Conservation (phyloP, 768 basidiomycete species). For the Psilocybe azurescens region DNA sequence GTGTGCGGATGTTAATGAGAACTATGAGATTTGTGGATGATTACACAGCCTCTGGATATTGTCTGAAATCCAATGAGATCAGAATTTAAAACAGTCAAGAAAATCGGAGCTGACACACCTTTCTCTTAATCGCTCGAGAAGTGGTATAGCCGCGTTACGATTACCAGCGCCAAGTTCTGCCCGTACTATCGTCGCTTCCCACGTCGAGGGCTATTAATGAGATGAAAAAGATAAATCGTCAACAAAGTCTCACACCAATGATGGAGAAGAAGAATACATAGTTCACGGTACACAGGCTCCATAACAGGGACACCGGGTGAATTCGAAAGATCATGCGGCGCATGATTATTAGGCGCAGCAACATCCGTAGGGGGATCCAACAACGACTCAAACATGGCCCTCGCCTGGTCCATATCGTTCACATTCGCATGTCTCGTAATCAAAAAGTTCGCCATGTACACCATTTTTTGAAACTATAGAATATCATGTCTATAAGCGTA, state of each 20-base stretch:
- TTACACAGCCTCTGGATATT: slow-evolving; percentile 78
- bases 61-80: slow-evolving; percentile 40
- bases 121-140: slow-evolving; percentile 75
- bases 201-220: slow-evolving; percentile 77
- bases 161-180: slow-evolving; percentile 86
- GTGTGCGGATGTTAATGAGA: background rate
- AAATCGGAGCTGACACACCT: slow-evolving; percentile 51
- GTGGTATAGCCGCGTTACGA: slow-evolving; percentile 65
- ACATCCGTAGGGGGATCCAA: slow-evolving; percentile 82
- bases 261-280: slow-evolving; percentile 35
- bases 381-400: slow-evolving; percentile 80
- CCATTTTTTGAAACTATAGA: slow-evolving; percentile 47
- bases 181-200: slow-evolving; percentile 95
- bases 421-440: slow-evolving; percentile 75
- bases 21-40: background rate
- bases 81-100: slow-evolving; percentile 15
- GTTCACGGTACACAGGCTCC: slow-evolving; percentile 84
- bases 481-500: too few species aligned
- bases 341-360: slow-evolving; percentile 90
- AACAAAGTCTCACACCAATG: background rate
- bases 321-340: slow-evolving; percentile 59
- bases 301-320: slow-evolving; percentile 40
- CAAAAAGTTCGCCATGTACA: slow-evolving; percentile 91
- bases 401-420: slow-evolving; percentile 74
- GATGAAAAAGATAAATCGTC: slow-evolving; percentile 1